phyloP scores from a whole-genome alignment of 192 early-diverging fungal species.

The Phycomyces nitens region DNA sequence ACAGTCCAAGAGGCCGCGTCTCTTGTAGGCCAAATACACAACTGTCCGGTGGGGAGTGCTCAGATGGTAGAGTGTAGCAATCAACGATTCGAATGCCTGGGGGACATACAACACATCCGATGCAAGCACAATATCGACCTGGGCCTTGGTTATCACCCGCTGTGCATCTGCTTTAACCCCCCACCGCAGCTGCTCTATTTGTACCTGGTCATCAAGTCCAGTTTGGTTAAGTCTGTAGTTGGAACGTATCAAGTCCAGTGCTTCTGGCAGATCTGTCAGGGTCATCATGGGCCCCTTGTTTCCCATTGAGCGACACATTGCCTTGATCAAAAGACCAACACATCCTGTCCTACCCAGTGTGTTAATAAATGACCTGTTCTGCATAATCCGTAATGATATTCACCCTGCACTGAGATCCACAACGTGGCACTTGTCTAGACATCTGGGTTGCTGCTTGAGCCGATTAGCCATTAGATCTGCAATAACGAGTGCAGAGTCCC shows the following conservation, averaged over 20 bases:
- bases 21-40: conserved; percentile 43
- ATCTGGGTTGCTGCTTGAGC: conserved; percentile 4
- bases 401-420: conserved; percentile 47
- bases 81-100: conserved; percentile 13
- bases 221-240: conserved; percentile 30
- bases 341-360: conserved; percentile 9
- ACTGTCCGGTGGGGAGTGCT: conserved; percentile 16
- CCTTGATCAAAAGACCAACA: conserved; percentile 10
- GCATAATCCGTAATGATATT: neutral
- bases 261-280: conserved; percentile 40
- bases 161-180: neutral
- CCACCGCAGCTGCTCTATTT: conserved; percentile 23
- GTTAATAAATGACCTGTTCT: conserved; percentile 1
- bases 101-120: conserved; percentile 46
- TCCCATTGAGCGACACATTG: neutral
- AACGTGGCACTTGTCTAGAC: conserved; percentile 28
- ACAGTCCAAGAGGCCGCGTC: conserved; percentile 13
- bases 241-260: conserved; percentile 27
- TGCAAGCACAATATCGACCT: conserved; percentile 40
- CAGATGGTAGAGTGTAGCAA: conserved; percentile 32
- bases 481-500: conserved; percentile 47
- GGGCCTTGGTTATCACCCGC: neutral
- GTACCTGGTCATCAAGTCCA: neutral
- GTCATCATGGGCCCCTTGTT: conserved; percentile 5
- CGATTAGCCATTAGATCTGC: conserved; percentile 25